phyloP scores from a whole-genome alignment of 148 eudicot species.

The Diospyros lotus region DNA sequence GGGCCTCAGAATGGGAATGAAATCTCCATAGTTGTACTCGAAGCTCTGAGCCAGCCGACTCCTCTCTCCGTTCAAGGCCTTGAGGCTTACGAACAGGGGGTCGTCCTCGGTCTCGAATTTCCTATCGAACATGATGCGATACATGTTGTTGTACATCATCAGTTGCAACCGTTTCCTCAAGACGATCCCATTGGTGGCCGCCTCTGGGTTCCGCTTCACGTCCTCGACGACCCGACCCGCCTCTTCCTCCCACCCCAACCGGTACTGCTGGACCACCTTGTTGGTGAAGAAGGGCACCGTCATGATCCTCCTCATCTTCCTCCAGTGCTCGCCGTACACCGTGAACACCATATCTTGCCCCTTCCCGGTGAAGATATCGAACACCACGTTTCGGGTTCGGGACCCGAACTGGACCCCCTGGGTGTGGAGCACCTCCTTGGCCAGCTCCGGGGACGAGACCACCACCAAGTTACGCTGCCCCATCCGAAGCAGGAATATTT shows the following conservation, averaged over 20 bases:
- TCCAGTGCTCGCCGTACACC: slow-evolving; percentile 83
- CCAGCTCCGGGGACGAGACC: slow-evolving; percentile 62
- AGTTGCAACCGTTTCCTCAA: slow-evolving; percentile 57
- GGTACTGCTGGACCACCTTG: slow-evolving; percentile 75
- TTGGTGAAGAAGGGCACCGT: slow-evolving; percentile 81
- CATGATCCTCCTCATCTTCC: slow-evolving; percentile 84
- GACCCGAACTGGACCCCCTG: slow-evolving; percentile 85
- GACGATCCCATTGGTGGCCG: slow-evolving; percentile 52
- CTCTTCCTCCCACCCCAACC: slow-evolving; percentile 73
- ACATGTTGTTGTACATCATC: slow-evolving; percentile 87
- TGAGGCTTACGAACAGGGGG: slow-evolving; percentile 59
- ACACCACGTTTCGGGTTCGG: slow-evolving; percentile 66
- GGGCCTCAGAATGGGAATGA: slow-evolving; percentile 73
- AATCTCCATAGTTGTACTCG: slow-evolving; percentile 85
- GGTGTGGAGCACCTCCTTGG: slow-evolving; percentile 75
- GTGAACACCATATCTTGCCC: slow-evolving; percentile 88
- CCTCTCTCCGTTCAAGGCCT: slow-evolving; percentile 72
- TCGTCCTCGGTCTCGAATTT: slow-evolving; percentile 67
- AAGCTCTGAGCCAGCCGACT: slow-evolving; percentile 86
- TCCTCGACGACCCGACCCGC: slow-evolving; percentile 59
- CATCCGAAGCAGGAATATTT: slow-evolving; percentile 55
- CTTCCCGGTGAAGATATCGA: slow-evolving; percentile 76
- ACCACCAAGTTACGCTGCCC: slow-evolving; percentile 67
- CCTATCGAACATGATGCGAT: slow-evolving; percentile 64
- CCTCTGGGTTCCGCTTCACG: slow-evolving; percentile 49